A percentile compares a stretch with the other conserved stretches of the same genome.
Conservation (phyloP, 306 rosid species). For the Oemleria cerasiformis region DNA sequence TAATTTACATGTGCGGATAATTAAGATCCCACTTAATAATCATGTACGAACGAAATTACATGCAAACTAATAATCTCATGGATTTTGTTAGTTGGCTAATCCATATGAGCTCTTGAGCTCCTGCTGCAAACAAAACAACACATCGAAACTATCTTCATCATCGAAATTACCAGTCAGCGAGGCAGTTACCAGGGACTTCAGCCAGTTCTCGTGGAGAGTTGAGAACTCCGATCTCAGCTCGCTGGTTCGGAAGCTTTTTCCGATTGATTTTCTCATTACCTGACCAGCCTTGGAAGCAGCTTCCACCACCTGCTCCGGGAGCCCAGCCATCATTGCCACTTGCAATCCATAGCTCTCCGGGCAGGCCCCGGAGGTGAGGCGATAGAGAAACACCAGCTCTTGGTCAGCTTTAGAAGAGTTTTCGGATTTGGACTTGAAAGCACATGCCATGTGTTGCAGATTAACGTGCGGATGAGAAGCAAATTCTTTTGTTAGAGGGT, state of each 20-base stretch:
- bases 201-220: slow-evolving; percentile 88
- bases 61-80: background rate
- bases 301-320: slow-evolving; percentile 61
- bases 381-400: slow-evolving; percentile 74
- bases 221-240: slow-evolving; percentile 85
- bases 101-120: slow-evolving; percentile 58
- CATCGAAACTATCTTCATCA: slow-evolving; percentile 60
- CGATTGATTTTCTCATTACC: slow-evolving; percentile 60
- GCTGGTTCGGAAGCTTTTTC: slow-evolving; percentile 53
- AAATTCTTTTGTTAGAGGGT: slow-evolving; percentile 87
- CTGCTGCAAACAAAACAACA: slow-evolving; percentile 67
- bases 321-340: slow-evolving; percentile 93
- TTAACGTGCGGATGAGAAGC: slow-evolving; percentile 87
- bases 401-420: slow-evolving; percentile 38
- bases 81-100: slow-evolving; percentile 32
- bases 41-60: too few relatives aligned
- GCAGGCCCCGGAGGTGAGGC: slow-evolving; percentile 73
- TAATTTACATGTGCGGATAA: background rate
- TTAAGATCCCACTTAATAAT: background rate
- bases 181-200: slow-evolving; percentile 56
- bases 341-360: slow-evolving; percentile 95
- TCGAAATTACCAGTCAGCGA: slow-evolving; percentile 31
- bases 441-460: slow-evolving; percentile 93
- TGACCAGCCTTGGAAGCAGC: slow-evolving; percentile 78
- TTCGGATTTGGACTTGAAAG: slow-evolving; percentile 57